Evolutionary conservation across 2,329 filamentous ascomycete genomes (phyloP), one percentile per base, ranked within the genome.

Genomic region (Aspergillus neotritici): DNA sequence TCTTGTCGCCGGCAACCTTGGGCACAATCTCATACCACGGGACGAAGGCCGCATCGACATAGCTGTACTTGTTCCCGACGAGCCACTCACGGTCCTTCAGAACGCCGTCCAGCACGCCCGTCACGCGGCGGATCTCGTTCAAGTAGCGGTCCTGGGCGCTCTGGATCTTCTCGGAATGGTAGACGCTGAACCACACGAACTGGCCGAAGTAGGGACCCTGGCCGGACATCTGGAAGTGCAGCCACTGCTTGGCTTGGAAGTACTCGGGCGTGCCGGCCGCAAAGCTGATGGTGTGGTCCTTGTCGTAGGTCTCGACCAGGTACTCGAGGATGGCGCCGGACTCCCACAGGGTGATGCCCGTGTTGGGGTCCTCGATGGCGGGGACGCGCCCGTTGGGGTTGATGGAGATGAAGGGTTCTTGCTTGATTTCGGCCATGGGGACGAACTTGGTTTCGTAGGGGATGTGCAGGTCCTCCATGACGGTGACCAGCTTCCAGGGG

Each of bases 151-250:
- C 65, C 15, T 68, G 56, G 4, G 70, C 72, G 12, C 62, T 66
- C 0, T 55, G 60, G 14, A 74, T 29, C 47, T 68, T 68, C 43
- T 76, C 71, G 0, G 56, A 57, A 54, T 74, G 67, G 44, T 65
- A 69, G 7, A 40, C 17, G 7, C 35, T 53, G 55, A 71, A 75
- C 71, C 70, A 75, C 21, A 56, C 60, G 0, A 57, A 58, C 52
- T 75, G 72, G 11, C 73, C 74, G 45, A 65, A 75, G 52, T 75
- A 75, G 0, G 72, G 72, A 1, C 71, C 72, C 49, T 75, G 72
- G 6, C 71, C 71, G 2, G 63, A 63, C 32, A 59, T 57, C 55
- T 75, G 71, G 56, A 66, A 73, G 52, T 64, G 65, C 4, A 75
- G 62, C 65, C 68, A 75, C 32, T 72, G 69, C 46, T 66, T 67